A percentile compares a stretch with the other conserved stretches of the same genome.
These are phyloP conservation scores for Phytophthora pini DNA, from an alignment of 352 stramenopile species.

Conservation along the genomic window DNA sequence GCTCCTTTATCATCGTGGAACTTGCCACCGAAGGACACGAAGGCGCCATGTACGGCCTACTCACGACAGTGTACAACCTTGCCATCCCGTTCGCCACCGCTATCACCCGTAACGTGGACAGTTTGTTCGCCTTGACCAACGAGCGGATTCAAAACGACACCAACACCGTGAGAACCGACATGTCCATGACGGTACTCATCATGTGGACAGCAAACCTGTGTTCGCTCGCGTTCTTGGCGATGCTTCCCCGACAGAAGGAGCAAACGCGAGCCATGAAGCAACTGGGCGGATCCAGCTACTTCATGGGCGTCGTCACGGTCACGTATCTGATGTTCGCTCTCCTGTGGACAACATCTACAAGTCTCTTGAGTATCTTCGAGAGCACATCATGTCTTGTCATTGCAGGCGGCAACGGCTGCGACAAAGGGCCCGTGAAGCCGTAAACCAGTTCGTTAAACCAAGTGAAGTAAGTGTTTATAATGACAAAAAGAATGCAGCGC, in stretches of 20 bases:
- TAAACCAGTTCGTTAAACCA: conserved; percentile 8
- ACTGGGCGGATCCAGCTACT: conserved; percentile 55
- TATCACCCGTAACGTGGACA: conserved; percentile 53
- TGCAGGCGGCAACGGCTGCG: conserved; percentile 47
- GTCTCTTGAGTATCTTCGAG: conserved; percentile 66
- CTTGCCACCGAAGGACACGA: conserved; percentile 62
- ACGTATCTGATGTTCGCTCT: conserved; percentile 53
- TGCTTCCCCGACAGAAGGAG: conserved; percentile 71
- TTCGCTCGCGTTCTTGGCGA: conserved; percentile 52
- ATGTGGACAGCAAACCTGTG: conserved; percentile 63
- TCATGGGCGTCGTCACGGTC: conserved; percentile 57
- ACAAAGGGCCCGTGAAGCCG: conserved; percentile 11
- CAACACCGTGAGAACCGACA: conserved; percentile 42
- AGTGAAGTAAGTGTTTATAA: conserved; percentile 24
- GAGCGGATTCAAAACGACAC: conserved; percentile 65
- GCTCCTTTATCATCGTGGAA: conserved; percentile 66
- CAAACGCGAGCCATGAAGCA: conserved; percentile 69
- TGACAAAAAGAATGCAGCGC: conserved; percentile 4
- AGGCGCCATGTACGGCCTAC: conserved; percentile 66
- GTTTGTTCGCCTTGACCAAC: conserved; percentile 47
- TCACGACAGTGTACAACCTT: conserved; percentile 70
- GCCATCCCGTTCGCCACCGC: conserved; percentile 48
- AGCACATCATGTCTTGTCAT: conserved; percentile 58
- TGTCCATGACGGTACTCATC: conserved; percentile 58
- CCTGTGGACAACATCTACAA: conserved; percentile 51